Evolutionary conservation across 257 asterid genomes (phyloP), one percentile per base, ranked within the genome.

Genomic region (Salvia rosmarinus): DNA sequence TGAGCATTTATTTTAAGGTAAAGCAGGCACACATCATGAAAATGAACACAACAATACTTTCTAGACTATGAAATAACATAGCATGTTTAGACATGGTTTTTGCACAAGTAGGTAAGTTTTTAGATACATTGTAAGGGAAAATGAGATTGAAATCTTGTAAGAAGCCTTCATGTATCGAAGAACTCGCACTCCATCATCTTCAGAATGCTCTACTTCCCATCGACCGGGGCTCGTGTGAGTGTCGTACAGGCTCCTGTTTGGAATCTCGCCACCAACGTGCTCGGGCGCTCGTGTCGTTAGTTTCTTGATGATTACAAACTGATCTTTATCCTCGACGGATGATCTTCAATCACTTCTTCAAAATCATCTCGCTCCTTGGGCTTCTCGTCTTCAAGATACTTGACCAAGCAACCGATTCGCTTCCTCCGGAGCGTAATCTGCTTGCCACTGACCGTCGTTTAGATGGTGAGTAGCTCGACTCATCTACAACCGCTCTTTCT

Each of bases 171-270:
- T 37, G 44, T 61, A 35, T 73, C 19, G n/a, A 71, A 70, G 76
- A 72, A 90, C 95, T 90, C 65, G 87, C 60, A 64, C 77, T 63
- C 68, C 86, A 34, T 78, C 69, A 51, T 77, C 78, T 23, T 34
- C 43, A 4, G 50, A 23, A 56, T 5, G 60, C n/a, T 70, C 67
- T n/a, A 9, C 57, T 43, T 40, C 32, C n/a, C 6, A 10, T 37
- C 7, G 30, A 35, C 85, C 23, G 6, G 97, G 96, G 79, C 97
- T 91, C 9, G 85, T 73, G 76, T 91, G 96, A 66, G 85, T 73
- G 73, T 91, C 97, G 64, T 87, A 87, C 84, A n/a, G 97, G 96
- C 50, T 76, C 92, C 67, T 84, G 37, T 57, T 85, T 42, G 79
- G 73, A 10, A 43, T 54, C 10, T 85, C 89, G 57, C 77, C 83